phyloP scores from a whole-genome alignment of 352 stramenopile species.

The Globisporangium spiculum region DNA sequence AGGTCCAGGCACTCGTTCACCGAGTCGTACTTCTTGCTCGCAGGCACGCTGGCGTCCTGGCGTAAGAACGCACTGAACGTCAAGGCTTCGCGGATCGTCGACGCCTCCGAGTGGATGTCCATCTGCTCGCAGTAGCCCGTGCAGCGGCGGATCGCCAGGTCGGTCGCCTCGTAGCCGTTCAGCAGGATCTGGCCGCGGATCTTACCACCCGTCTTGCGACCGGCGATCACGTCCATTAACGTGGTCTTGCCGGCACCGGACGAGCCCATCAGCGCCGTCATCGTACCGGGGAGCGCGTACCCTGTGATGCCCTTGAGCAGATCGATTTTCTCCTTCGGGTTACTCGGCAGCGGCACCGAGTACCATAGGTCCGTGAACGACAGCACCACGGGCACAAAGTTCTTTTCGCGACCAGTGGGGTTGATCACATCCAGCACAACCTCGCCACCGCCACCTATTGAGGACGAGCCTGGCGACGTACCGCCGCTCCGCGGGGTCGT shows the following conservation, averaged over 20 bases:
- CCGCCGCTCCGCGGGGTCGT: too few species aligned
- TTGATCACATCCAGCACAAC: background rate
- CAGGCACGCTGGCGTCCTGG: slow-evolving; percentile 17
- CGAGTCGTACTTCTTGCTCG: slow-evolving; percentile 37
- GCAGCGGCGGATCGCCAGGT: slow-evolving; percentile 18
- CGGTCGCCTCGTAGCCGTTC: slow-evolving; percentile 57
- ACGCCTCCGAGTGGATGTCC: slow-evolving; percentile 71
- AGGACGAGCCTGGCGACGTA: background rate
- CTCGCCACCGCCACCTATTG: background rate
- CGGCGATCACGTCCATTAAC: slow-evolving; percentile 88
- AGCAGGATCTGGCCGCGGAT: slow-evolving; percentile 71
- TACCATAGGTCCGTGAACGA: slow-evolving; percentile 27
- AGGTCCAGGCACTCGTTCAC: slow-evolving; percentile 57
- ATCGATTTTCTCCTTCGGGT: slow-evolving; percentile 19
- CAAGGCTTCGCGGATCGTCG: slow-evolving; percentile 81
- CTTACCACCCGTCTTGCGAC: slow-evolving; percentile 76
- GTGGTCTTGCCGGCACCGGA: slow-evolving; percentile 82
- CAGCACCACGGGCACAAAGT: slow-evolving; percentile 21
- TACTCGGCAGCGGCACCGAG: slow-evolving; percentile 12
- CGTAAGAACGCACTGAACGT: slow-evolving; percentile 76
- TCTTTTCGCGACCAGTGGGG: slow-evolving; percentile 7
- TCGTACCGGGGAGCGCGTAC: slow-evolving; percentile 26
- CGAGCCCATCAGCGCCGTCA: slow-evolving; percentile 46
- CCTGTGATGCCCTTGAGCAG: slow-evolving; percentile 35
- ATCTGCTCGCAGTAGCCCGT: slow-evolving; percentile 57